These are phyloP conservation scores for Aspergillus pseudonomiae DNA, from an alignment of 2,329 filamentous ascomycete genomes.

Conservation along the genomic window DNA sequence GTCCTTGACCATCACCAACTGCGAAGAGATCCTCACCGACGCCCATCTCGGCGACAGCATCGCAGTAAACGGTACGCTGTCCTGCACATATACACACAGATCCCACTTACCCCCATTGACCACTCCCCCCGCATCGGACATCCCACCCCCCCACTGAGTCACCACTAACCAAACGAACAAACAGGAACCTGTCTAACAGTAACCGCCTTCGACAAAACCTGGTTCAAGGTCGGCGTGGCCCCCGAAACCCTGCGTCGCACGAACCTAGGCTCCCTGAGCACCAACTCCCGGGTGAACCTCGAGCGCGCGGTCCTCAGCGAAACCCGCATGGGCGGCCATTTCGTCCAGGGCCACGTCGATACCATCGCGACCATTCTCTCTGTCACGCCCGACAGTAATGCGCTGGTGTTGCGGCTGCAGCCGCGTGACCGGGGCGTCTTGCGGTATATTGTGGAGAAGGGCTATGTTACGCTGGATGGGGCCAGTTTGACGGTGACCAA, in stretches of 20 bases:
- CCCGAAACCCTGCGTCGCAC: slow-evolving; percentile 95
- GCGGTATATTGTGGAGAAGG: slow-evolving; percentile 92
- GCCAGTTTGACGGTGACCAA: slow-evolving; percentile 90
- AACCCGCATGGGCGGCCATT: slow-evolving; percentile 97
- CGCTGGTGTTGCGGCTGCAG: slow-evolving; percentile 80
- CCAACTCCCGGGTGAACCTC: slow-evolving; percentile 77
- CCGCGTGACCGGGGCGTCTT: slow-evolving; percentile 71
- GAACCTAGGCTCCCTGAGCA: slow-evolving; percentile 76
- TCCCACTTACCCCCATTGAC: background rate
- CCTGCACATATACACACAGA: background rate
- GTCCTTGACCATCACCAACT: slow-evolving; percentile 80
- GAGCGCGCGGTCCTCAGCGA: slow-evolving; percentile 89
- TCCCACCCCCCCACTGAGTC: background rate
- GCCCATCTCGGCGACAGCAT: slow-evolving; percentile 91
- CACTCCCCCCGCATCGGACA: background rate
- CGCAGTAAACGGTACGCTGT: slow-evolving; percentile 73
- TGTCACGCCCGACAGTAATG: slow-evolving; percentile 82
- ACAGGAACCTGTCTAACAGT: slow-evolving; percentile 84
- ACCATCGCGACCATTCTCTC: slow-evolving; percentile 76
- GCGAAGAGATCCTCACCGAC: slow-evolving; percentile 77
- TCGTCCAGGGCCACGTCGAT: slow-evolving; percentile 97
- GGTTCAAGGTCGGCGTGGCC: slow-evolving; percentile 90
- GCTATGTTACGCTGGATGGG: slow-evolving; percentile 90
- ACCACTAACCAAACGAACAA: background rate
- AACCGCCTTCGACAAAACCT: slow-evolving; percentile 64